phyloP scores from a whole-genome alignment of 805 yeast genomes.

The Ogataea saltuana region DNA sequence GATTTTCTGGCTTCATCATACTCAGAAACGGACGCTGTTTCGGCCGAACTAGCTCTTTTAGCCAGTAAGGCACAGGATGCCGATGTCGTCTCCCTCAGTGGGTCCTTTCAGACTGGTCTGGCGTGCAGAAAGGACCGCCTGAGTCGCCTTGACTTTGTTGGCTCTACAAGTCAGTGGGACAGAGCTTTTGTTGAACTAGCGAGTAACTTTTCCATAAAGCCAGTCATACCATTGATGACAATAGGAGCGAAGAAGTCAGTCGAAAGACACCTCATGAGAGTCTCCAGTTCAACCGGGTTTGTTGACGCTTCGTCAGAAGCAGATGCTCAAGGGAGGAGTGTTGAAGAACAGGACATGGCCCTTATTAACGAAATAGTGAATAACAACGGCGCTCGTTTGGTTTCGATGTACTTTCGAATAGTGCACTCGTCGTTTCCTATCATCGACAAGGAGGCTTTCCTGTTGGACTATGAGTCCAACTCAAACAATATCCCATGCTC shows the following conservation, averaged over 20 bases:
- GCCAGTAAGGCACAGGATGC: neutral
- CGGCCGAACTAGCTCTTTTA: neutral
- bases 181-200: constrained; percentile 2
- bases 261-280: constrained; percentile 8
- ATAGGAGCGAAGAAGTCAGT: constrained; percentile 5
- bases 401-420: constrained; percentile 63
- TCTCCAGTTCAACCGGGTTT: constrained; percentile 10
- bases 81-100: neutral
- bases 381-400: constrained; percentile 73
- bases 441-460: constrained; percentile 73
- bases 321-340: neutral
- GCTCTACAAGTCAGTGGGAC: constrained; percentile 21
- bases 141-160: constrained; percentile 2
- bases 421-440: constrained; percentile 85
- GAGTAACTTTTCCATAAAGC: neutral
- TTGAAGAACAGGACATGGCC: constrained; percentile 38
- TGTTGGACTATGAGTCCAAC: constrained; percentile 76
- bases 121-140: neutral
- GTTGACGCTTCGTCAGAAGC: constrained; percentile 7
- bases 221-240: constrained; percentile 5
- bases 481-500: constrained; percentile 81
- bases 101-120: no score
- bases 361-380: constrained; percentile 69
- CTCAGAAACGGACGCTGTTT: neutral
- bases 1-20: neutral